Evolutionary conservation across 768 basidiomycete genomes (phyloP).

Genomic region (Russula sp.): DNA sequence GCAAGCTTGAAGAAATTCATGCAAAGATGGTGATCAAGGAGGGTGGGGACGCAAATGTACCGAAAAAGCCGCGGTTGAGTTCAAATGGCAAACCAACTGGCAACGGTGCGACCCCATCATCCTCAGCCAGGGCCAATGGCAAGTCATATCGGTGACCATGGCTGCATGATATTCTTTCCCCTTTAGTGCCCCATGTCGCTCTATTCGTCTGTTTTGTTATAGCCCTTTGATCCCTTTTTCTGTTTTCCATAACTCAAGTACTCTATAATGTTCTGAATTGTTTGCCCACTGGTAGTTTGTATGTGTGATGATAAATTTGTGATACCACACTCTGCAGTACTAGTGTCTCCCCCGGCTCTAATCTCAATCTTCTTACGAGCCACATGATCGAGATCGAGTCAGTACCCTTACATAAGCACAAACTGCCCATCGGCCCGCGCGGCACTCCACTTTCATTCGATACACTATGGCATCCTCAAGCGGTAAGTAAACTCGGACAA

Average conservation of each 20-base stretch:
- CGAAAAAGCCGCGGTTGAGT: slow-evolving; percentile 60
- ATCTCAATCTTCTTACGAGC: neutral
- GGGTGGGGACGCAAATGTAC: slow-evolving; percentile 48
- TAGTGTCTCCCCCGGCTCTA: neutral
- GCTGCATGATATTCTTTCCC: neutral
- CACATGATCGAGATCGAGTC: neutral
- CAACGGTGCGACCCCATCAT: slow-evolving; percentile 45
- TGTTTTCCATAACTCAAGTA: slow-evolving; percentile 20
- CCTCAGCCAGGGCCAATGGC: slow-evolving; percentile 54
- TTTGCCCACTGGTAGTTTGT: slow-evolving; percentile 11
- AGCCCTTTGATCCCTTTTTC: slow-evolving; percentile 1
- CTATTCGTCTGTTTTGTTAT: slow-evolving; percentile 10
- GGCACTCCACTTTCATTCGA: neutral
- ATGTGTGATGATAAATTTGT: slow-evolving; percentile 20
- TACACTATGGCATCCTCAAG: slow-evolving; percentile 32
- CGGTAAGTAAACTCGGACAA: slow-evolving; percentile 17
- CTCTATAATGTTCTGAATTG: slow-evolving; percentile 22
- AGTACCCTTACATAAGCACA: neutral
- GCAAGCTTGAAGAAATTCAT: slow-evolving; percentile 91
- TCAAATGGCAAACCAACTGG: slow-evolving; percentile 41
- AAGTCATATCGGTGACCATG: slow-evolving; percentile 54
- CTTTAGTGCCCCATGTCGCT: neutral
- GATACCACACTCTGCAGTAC: slow-evolving; percentile 12
- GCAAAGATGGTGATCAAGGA: slow-evolving; percentile 95
- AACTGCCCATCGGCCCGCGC: neutral